These are phyloP conservation scores for Dissophora ornata DNA, from an alignment of 192 early-diverging fungal species.

Conservation along the genomic window DNA sequence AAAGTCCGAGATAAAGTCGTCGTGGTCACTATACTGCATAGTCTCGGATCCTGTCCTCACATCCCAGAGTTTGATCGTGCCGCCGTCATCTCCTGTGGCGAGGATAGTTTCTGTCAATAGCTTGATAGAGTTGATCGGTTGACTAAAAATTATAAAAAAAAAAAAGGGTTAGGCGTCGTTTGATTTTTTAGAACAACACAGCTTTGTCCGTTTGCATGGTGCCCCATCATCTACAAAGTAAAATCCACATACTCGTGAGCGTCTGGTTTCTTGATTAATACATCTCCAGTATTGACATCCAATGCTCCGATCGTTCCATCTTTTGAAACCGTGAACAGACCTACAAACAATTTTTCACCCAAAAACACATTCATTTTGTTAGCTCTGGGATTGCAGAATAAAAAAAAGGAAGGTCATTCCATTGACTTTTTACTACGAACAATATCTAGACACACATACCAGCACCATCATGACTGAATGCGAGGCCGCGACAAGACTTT, in stretches of 20 bases:
- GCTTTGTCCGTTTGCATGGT: too few species aligned
- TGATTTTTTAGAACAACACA: too few species aligned
- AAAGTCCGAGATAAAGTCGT: constrained; percentile 94
- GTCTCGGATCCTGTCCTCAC: constrained; percentile 78
- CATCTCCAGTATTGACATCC: constrained; percentile 80
- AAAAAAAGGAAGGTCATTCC: too few species aligned
- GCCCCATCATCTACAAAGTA: too few species aligned
- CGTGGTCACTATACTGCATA: constrained; percentile 85
- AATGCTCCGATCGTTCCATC: constrained; percentile 87
- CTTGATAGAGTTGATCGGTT: constrained; percentile 84
- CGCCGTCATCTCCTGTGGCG: constrained; percentile 94
- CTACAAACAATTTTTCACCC: too few species aligned
- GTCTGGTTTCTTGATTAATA: constrained; percentile 72
- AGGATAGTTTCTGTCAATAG: constrained; percentile 80
- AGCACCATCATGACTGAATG: constrained; percentile 82
- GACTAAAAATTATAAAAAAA: too few species aligned
- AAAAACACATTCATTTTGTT: too few species aligned
- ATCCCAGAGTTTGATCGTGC: constrained; percentile 96
- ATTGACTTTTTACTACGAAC: not conserved
- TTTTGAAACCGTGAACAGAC: constrained; percentile 82
- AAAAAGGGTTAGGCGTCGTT: too few species aligned
- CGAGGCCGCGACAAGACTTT: constrained; percentile 88
- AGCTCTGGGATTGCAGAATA: too few species aligned
- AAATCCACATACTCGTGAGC: constrained; percentile 82
- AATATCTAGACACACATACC: constrained; percentile 57